These are phyloP conservation scores for Pulveroboletus frians DNA, from an alignment of 768 basidiomycete genomes.

Conservation along the genomic window DNA sequence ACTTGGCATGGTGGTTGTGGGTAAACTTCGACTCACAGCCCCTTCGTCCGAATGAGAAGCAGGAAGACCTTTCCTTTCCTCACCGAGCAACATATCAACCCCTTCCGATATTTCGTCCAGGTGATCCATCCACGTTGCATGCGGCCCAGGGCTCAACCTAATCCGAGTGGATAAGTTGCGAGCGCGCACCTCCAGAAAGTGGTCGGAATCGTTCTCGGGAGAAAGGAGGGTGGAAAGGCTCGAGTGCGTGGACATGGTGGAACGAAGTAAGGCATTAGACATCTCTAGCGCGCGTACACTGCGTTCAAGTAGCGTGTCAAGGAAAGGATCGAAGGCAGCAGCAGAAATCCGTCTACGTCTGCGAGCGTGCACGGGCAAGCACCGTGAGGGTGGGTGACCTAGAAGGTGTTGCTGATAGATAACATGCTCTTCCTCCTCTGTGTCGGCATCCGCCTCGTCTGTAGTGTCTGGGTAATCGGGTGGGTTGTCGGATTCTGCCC, in stretches of 20 bases:
- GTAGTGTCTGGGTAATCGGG: constrained; percentile 76
- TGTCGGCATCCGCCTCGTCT: constrained; percentile 72
- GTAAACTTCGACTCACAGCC: constrained; percentile 43
- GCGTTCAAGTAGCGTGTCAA: constrained; percentile 75
- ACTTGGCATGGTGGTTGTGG: constrained; percentile 32
- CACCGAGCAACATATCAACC: constrained; percentile 55
- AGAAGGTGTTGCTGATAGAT: constrained; percentile 25
- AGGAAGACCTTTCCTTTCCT: constrained; percentile 11
- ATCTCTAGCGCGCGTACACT: constrained; percentile 83
- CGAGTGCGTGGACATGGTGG: constrained; percentile 67
- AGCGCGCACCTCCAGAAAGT: constrained; percentile 43
- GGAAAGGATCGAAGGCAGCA: constrained; percentile 45
- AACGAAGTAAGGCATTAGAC: constrained; percentile 74
- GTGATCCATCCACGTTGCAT: constrained; percentile 61
- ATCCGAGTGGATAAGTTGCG: constrained; percentile 51
- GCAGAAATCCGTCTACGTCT: constrained; percentile 27
- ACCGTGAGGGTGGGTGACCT: constrained; percentile 33
- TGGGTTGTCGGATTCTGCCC: constrained; percentile 49
- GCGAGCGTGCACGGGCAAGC: constrained; percentile 17
- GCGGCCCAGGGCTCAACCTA: constrained; percentile 38
- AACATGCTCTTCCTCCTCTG: constrained; percentile 34
- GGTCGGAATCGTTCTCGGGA: constrained; percentile 43
- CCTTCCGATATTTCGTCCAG: constrained; percentile 59
- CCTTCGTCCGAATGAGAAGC: constrained; percentile 11
- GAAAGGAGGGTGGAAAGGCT: constrained; percentile 47